phyloP scores from a whole-genome alignment of 805 yeast species.

The Saturnispora besseyi region DNA sequence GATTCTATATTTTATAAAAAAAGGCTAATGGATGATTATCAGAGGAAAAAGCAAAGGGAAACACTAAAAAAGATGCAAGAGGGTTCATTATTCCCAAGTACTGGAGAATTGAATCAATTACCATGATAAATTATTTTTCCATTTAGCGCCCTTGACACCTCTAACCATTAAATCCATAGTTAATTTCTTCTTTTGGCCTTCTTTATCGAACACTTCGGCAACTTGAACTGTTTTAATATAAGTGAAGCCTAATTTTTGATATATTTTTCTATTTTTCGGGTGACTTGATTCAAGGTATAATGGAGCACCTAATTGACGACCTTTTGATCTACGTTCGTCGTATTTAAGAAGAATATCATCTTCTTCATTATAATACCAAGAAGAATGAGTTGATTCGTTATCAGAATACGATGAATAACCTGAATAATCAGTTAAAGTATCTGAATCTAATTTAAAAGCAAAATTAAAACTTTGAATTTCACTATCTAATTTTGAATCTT shows the following conservation, averaged over 20 bases:
- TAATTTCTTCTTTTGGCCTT: conserved; percentile 21
- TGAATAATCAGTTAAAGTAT: conserved; percentile 28
- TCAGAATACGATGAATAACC: conserved; percentile 28
- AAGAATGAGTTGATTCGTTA: conserved; percentile 27
- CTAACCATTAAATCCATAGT: conserved; percentile 33
- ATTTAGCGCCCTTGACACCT: conserved; percentile 29
- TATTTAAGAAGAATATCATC: conserved; percentile 28
- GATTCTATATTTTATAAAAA: conserved; percentile 34
- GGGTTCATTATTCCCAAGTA: conserved; percentile 35
- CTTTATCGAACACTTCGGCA: conserved; percentile 24
- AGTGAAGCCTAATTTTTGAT: conserved; percentile 45
- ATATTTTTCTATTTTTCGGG: conserved; percentile 43
- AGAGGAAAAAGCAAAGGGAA: conserved; percentile 27
- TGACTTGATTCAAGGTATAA: conserved; percentile 51
- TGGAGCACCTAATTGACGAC: conserved; percentile 25
- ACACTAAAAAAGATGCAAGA: conserved; percentile 26
- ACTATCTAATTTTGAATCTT: conserved; percentile 25
- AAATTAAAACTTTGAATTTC: conserved; percentile 29
- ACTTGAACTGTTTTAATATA: conserved; percentile 29
- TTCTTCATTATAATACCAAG: conserved; percentile 29
- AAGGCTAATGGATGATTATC: conserved; percentile 31
- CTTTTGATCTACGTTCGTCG: conserved; percentile 25
- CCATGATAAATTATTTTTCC: conserved; percentile 17
- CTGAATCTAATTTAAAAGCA: conserved; percentile 27
- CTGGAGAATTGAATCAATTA: conserved; percentile 11